These are phyloP conservation scores for Pseudevernia furfuracea DNA, from an alignment of 495 filamentous ascomycete genomes.

Conservation along the genomic window DNA sequence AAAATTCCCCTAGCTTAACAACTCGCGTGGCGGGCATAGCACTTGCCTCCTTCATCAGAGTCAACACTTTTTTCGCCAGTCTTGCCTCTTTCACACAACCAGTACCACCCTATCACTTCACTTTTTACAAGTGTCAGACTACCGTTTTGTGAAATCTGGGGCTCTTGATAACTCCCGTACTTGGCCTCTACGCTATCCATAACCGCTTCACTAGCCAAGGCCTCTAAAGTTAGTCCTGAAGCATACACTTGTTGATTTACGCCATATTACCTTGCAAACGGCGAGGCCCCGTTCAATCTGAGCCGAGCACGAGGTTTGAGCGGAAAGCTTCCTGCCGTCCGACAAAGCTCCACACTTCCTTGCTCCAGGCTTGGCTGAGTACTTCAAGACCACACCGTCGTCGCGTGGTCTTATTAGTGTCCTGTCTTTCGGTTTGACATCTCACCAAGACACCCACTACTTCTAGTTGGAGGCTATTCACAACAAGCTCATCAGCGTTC, in stretches of 20 bases:
- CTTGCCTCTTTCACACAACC: slow-evolving; percentile 6
- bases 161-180: slow-evolving; percentile 19
- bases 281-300: slow-evolving; percentile 12
- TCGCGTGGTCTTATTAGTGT: slow-evolving; percentile 26
- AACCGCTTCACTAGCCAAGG: slow-evolving; percentile 18
- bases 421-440: slow-evolving; percentile 24
- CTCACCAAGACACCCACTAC: slow-evolving; percentile 16
- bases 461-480: slow-evolving; percentile 25
- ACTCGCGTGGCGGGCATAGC: slow-evolving; percentile 23
- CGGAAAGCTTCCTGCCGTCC: slow-evolving; percentile 12
- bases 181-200: slow-evolving; percentile 19
- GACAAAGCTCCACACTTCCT: background rate
- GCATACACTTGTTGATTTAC: slow-evolving; percentile 17
- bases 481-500: slow-evolving; percentile 20
- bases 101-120: slow-evolving; percentile 10
- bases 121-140: slow-evolving; percentile 9
- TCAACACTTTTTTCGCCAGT: slow-evolving; percentile 8
- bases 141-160: slow-evolving; percentile 15
- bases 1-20: slow-evolving; percentile 22
- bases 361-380: slow-evolving; percentile 13
- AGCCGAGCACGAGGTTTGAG: slow-evolving; percentile 14
- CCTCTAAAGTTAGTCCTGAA: slow-evolving; percentile 11
- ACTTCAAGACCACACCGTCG: slow-evolving; percentile 20
- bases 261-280: slow-evolving; percentile 15
- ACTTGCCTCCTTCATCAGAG: slow-evolving; percentile 10